These are phyloP conservation scores for Penicillium chermesinum DNA, from an alignment of 495 filamentous ascomycete genomes.

Conservation along the genomic window DNA sequence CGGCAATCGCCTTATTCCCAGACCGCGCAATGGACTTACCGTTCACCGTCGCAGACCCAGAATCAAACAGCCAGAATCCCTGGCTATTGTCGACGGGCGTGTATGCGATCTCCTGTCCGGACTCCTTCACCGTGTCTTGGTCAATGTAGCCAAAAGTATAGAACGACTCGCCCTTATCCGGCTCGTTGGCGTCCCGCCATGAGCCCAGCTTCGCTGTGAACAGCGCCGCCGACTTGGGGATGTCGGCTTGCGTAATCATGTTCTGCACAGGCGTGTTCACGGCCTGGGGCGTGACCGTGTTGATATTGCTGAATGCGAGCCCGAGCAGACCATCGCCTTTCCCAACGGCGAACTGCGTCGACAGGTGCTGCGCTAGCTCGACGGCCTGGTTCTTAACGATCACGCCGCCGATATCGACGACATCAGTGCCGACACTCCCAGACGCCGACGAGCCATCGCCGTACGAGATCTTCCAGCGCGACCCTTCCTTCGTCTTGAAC, in stretches of 20 bases:
- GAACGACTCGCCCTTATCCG: slow-evolving; percentile 57
- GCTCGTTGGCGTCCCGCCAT: slow-evolving; percentile 51
- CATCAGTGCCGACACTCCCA: slow-evolving; percentile 66
- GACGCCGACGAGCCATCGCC: slow-evolving; percentile 68
- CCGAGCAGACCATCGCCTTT: slow-evolving; percentile 70
- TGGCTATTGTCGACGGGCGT: slow-evolving; percentile 61
- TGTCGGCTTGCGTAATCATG: slow-evolving; percentile 65
- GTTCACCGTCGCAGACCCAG: slow-evolving; percentile 54
- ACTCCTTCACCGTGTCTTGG: slow-evolving; percentile 52
- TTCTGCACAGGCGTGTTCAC: slow-evolving; percentile 71
- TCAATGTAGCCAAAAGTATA: slow-evolving; percentile 81
- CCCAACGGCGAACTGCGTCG: slow-evolving; percentile 52
- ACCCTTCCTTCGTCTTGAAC: slow-evolving; percentile 46
- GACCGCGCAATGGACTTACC: slow-evolving; percentile 50
- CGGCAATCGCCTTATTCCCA: slow-evolving; percentile 74
- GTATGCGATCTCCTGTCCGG: slow-evolving; percentile 55
- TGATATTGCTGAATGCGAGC: slow-evolving; percentile 64
- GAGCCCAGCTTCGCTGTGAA: slow-evolving; percentile 71
- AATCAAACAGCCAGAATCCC: slow-evolving; percentile 71
- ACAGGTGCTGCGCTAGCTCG: slow-evolving; percentile 63
- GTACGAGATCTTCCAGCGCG: slow-evolving; percentile 67
- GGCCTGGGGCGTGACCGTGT: slow-evolving; percentile 55
- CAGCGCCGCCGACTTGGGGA: slow-evolving; percentile 57
- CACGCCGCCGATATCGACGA: slow-evolving; percentile 63
- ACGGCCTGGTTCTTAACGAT: slow-evolving; percentile 62